These are phyloP conservation scores for Gymnopilus junonius DNA, from an alignment of 768 basidiomycete genomes.

Conservation along the genomic window DNA sequence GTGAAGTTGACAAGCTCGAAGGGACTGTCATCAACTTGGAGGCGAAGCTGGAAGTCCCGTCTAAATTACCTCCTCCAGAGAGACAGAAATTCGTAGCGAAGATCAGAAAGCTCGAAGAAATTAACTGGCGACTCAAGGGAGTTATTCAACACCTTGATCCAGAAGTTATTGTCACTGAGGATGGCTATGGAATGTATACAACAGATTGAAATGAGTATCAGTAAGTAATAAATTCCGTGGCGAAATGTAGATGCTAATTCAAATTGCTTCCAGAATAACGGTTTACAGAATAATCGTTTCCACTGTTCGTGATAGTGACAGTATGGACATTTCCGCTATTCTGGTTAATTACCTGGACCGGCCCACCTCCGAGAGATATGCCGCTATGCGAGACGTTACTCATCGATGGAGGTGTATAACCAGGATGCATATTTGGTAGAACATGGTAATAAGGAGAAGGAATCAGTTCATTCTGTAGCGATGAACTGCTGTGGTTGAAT, in stretches of 20 bases:
- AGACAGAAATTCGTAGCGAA: background rate
- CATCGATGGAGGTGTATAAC: background rate
- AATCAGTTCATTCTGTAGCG: background rate
- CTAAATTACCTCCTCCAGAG: background rate
- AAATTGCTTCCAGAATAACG: background rate
- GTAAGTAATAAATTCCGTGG: background rate
- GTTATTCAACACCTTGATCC: background rate
- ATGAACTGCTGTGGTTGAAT: background rate
- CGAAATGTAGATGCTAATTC: background rate
- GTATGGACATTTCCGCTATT: background rate
- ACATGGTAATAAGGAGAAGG: background rate
- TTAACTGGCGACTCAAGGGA: background rate
- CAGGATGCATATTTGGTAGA: background rate
- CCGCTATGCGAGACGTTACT: slow-evolving; percentile 5
- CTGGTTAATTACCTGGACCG: background rate
- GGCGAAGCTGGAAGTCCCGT: background rate
- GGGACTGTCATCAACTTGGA: slow-evolving; percentile 9
- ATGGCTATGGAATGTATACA: background rate
- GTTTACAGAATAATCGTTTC: background rate
- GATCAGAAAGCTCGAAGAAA: background rate
- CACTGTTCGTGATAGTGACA: background rate
- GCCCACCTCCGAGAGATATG: slow-evolving; percentile 12
- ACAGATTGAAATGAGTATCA: background rate
- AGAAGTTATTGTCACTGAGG: background rate
- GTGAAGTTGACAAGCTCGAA: background rate